A percentile compares a stretch with the other conserved stretches of the same genome.
These are phyloP conservation scores for Penium margaritaceum DNA, from an alignment of 139 green algal genomes.

Conservation along the genomic window DNA sequence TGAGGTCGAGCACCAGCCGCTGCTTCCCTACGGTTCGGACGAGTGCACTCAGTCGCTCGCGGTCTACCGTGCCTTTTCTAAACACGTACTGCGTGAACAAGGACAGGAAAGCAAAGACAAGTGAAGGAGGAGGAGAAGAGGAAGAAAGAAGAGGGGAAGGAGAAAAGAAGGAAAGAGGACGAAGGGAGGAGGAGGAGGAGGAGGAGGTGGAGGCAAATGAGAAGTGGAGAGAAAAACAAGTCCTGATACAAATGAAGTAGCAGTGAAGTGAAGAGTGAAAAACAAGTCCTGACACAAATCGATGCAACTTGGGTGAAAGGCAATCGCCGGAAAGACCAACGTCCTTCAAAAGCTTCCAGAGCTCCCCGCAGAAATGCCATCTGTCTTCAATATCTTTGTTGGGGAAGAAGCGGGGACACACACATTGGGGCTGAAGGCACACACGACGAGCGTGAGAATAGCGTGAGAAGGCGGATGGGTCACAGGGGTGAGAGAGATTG, in stretches of 20 bases:
- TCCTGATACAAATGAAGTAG: no score
- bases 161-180: not conserved
- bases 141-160: constrained; percentile 2
- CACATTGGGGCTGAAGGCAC: not conserved
- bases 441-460: constrained; percentile 14
- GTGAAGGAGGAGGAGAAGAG: not conserved
- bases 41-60: constrained; percentile 65
- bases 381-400: no score
- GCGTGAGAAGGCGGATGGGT: constrained; percentile 93
- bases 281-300: no score
- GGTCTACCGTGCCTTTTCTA: constrained; percentile 70
- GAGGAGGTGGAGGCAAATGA: not conserved
- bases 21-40: constrained; percentile 71
- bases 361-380: no score
- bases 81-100: constrained; percentile 67
- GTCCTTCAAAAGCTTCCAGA: no score
- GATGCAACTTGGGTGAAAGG: no score
- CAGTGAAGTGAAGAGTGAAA: no score
- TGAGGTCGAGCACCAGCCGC: constrained; percentile 86
- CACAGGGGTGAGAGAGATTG: constrained; percentile 75
- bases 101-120: no score
- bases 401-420: no score
- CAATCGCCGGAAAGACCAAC: no score
- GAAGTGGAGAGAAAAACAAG: no score
- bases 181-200: not conserved